These are phyloP conservation scores for Pseudogymnoascus sp. DNA, from an alignment of 2,329 filamentous ascomycete genomes.

Conservation along the genomic window DNA sequence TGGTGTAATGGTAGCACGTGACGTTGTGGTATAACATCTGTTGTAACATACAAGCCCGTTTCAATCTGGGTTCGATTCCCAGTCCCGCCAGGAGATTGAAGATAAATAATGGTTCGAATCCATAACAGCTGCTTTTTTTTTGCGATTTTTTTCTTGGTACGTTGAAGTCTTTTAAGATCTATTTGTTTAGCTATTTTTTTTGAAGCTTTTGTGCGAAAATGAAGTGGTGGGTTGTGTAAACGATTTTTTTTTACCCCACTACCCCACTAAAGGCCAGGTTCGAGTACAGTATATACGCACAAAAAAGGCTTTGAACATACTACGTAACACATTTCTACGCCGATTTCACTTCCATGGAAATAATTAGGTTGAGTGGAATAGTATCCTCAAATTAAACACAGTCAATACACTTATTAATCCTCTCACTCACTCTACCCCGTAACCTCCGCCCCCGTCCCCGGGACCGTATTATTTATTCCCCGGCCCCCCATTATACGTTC, in stretches of 20 bases:
- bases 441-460: background rate
- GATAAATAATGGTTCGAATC: slow-evolving; percentile 20
- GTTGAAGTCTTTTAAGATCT: background rate
- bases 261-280: background rate
- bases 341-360: background rate
- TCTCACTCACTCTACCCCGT: background rate
- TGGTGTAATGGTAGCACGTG: slow-evolving; percentile 11
- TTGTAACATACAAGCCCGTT: slow-evolving; percentile 21
- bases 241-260: background rate
- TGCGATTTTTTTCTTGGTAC: slow-evolving; percentile 14
- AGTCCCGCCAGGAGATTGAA: slow-evolving; percentile 27
- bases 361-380: background rate
- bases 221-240: background rate
- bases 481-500: background rate
- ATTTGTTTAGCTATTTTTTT: background rate
- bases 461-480: background rate
- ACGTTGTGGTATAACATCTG: slow-evolving; percentile 20
- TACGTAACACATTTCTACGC: background rate
- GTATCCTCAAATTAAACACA: background rate
- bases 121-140: slow-evolving; percentile 17
- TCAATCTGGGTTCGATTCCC: slow-evolving; percentile 31
- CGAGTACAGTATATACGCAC: background rate
- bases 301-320: background rate
- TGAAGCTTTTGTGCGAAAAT: background rate
- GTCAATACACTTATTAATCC: background rate